Evolutionary conservation across 768 basidiomycete species (phyloP).

Genomic region (Auricularia sp.): DNA sequence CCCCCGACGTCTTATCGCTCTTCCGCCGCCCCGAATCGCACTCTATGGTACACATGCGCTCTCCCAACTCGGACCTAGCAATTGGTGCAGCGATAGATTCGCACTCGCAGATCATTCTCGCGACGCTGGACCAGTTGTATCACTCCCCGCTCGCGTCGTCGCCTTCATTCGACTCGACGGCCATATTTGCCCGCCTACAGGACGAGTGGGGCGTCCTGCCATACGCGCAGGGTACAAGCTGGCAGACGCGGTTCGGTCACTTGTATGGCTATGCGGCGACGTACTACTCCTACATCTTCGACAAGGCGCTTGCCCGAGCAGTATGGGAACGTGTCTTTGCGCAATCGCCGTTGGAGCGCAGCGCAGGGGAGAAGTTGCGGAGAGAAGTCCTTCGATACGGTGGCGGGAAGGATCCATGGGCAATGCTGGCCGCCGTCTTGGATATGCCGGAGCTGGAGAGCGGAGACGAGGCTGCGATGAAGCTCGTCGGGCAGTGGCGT

Average conservation of each 20-base stretch:
- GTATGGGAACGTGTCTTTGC: constrained; percentile 76
- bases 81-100: constrained; percentile 56
- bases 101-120: constrained; percentile 82
- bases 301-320: constrained; percentile 89
- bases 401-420: constrained; percentile 90
- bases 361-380: constrained; percentile 75
- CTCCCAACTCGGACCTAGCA: constrained; percentile 18
- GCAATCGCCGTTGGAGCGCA: constrained; percentile 53
- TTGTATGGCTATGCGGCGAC: constrained; percentile 94
- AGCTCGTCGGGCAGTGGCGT: constrained; percentile 80
- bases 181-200: constrained; percentile 48
- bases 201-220: constrained; percentile 71
- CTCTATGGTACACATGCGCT: constrained; percentile 4
- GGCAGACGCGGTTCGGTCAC: constrained; percentile 94
- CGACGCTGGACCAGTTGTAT: constrained; percentile 82
- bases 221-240: constrained; percentile 73
- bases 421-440: constrained; percentile 71
- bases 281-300: constrained; percentile 96
- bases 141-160: constrained; percentile 59
- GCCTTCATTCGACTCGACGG: constrained; percentile 62
- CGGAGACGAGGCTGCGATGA: constrained; percentile 80
- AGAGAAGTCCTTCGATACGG: constrained; percentile 66
- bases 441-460: constrained; percentile 48
- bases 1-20: constrained; percentile 70
- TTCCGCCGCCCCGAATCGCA: constrained; percentile 26